Conservation (phyloP, 192 early-diverging fungal species). For the Gigaspora rosea region DNA sequence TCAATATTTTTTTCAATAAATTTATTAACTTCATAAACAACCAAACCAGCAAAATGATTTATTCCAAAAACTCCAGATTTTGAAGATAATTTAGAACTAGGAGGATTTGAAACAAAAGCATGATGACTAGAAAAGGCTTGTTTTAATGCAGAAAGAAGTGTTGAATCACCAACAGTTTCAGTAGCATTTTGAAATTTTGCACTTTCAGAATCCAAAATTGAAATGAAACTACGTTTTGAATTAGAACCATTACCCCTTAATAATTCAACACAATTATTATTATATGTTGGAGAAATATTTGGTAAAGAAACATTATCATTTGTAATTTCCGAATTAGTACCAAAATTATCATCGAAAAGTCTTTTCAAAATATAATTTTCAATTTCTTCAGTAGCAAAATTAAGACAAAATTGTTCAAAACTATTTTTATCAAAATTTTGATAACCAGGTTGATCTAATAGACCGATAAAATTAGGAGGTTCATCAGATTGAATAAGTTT, state of each 20-base stretch:
- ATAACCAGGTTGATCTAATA: conserved; percentile 79
- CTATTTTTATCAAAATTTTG: conserved; percentile 55
- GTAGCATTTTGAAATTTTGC: conserved; percentile 45
- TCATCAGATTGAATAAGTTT: conserved; percentile 71
- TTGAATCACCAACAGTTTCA: conserved; percentile 53
- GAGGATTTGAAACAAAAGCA: conserved; percentile 43
- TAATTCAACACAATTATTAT: conserved; percentile 55
- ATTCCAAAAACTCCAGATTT: conserved; percentile 62
- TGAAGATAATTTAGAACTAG: conserved; percentile 37
- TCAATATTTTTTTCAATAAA: conserved; percentile 79
- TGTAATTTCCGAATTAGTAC: conserved; percentile 46
- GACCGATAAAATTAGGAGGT: conserved; percentile 81
- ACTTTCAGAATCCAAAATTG: conserved; percentile 50
- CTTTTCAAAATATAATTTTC: conserved; percentile 61
- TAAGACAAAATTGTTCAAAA: conserved; percentile 72
- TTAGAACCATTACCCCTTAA: conserved; percentile 41
- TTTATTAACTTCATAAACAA: conserved; percentile 78
- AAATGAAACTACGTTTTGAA: conserved; percentile 44
- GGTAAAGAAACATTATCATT: conserved; percentile 62
- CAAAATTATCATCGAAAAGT: conserved; percentile 53
- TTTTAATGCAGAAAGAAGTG: conserved; percentile 43
- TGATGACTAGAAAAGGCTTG: conserved; percentile 38
- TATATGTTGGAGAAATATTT: conserved; percentile 51
- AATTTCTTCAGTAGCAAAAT: conserved; percentile 71
- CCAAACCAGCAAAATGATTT: conserved; percentile 68